A percentile compares a stretch with the other conserved stretches of the same genome.
phyloP scores from a whole-genome alignment of 1,284 basidiomycete species.

The Jaminaea rosea region DNA sequence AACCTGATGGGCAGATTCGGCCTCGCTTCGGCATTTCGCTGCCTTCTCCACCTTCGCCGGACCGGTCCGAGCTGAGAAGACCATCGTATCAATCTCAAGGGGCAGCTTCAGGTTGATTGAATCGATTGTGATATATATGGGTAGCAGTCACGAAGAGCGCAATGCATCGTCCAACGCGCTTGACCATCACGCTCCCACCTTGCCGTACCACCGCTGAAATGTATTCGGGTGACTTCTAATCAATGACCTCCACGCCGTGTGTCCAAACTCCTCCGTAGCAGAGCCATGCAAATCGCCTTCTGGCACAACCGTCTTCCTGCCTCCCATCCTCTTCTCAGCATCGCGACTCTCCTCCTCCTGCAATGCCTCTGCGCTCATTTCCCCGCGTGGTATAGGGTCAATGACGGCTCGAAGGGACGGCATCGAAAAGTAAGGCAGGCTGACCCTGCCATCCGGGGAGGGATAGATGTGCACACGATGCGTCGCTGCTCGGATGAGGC shows the following conservation, averaged over 20 bases:
- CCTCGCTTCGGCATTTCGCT: too few relatives aligned
- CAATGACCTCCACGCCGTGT: neutral
- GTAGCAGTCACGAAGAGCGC: too few relatives aligned
- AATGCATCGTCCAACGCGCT: too few relatives aligned
- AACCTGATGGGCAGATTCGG: too few relatives aligned
- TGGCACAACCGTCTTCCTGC: neutral
- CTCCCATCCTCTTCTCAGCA: neutral
- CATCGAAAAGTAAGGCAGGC: conserved; percentile 19
- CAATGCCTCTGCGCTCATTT: conserved; percentile 15
- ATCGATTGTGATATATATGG: too few relatives aligned
- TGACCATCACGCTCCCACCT: too few relatives aligned
- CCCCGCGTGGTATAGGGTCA: conserved; percentile 7
- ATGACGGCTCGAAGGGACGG: conserved; percentile 24
- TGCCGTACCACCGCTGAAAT: neutral
- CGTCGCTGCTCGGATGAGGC: conserved; percentile 31
- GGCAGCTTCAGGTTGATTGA: too few relatives aligned
- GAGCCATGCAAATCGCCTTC: neutral
- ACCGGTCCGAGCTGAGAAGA: too few relatives aligned
- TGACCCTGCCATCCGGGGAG: neutral
- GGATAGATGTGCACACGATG: conserved; percentile 26
- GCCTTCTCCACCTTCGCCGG: too few relatives aligned
- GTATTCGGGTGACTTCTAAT: neutral
- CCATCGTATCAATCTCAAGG: too few relatives aligned
- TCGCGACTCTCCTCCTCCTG: conserved; percentile 5
- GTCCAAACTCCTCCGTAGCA: neutral